Evolutionary conservation across 768 basidiomycete species (phyloP).

Genomic region (Lactarius akahatsu): DNA sequence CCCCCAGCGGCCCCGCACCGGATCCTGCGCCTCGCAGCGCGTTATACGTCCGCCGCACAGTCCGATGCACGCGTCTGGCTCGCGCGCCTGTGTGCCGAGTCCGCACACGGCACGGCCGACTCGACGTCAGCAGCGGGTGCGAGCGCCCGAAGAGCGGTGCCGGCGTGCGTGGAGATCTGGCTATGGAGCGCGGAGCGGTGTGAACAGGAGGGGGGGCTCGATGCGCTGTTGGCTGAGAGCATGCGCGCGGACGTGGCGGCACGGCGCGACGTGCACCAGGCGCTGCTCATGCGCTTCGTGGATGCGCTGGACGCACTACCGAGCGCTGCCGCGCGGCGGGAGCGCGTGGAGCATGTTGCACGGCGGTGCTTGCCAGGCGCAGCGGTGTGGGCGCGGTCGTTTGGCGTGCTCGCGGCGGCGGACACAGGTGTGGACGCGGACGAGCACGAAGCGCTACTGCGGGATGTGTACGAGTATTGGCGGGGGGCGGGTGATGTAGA

Average conservation of each 20-base stretch:
- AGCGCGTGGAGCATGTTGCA: slow-evolving; percentile 43
- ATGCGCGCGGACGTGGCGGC: slow-evolving; percentile 25
- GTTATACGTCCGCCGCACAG: slow-evolving; percentile 45
- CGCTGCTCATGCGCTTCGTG: slow-evolving; percentile 48
- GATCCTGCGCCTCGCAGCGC: slow-evolving; percentile 42
- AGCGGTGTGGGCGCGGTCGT: slow-evolving; percentile 46
- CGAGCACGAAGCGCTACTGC: slow-evolving; percentile 35
- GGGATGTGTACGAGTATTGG: slow-evolving; percentile 47
- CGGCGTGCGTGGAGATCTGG: slow-evolving; percentile 47
- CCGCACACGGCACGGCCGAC: slow-evolving; percentile 31
- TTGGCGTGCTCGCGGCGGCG: slow-evolving; percentile 34
- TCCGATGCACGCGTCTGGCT: slow-evolving; percentile 51
- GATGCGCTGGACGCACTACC: slow-evolving; percentile 35
- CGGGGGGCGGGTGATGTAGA: slow-evolving; percentile 37
- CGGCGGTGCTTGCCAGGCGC: slow-evolving; percentile 44
- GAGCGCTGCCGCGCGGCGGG: slow-evolving; percentile 28
- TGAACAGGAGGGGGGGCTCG: slow-evolving; percentile 21
- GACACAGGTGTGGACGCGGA: neutral
- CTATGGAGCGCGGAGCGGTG: slow-evolving; percentile 51
- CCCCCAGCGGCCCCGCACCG: slow-evolving; percentile 30
- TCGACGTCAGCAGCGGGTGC: slow-evolving; percentile 42
- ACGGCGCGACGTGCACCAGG: slow-evolving; percentile 42
- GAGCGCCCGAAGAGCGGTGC: slow-evolving; percentile 45
- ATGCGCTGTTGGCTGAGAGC: slow-evolving; percentile 23
- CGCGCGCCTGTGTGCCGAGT: slow-evolving; percentile 49